Evolutionary conservation across 2,329 filamentous ascomycete genomes (phyloP), one percentile per base, ranked within the genome.

Genomic region (Epichloe aotearoae): DNA sequence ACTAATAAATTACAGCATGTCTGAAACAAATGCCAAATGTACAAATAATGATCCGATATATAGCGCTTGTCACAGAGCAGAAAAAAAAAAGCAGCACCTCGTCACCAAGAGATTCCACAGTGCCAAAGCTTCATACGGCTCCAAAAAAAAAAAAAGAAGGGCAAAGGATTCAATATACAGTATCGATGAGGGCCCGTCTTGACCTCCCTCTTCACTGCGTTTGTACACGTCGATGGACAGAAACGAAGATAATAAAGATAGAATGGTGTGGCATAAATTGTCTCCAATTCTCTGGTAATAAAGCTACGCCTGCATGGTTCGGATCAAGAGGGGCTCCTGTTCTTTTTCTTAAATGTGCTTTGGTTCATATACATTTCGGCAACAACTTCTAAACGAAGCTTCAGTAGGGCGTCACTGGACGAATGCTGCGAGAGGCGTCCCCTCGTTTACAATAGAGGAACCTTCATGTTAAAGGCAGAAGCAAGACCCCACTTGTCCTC

Each of bases 401-500:
- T 34, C 3, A 30, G 5, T 20, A 3, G 36, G 19, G n/a, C 34
- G 34, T 46, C 34, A 11, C 7, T 15, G 30, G 44, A n/a, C 44
- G 5, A n/a, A 5, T 23, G 3, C 44, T 19, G n/a, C 44, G 10
- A 23, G 4, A 23, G 15, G 15, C 44, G n/a, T 26, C 38, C 5
- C 8, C 30, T 36, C n/a, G n/a, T 40, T 37, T 43, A 46, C 26
- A n/a, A 43, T 2, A 39, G 20, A 23, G 10, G 3, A 14, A 36
- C 3, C 6, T 15, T 26, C 34, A 47, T 19, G 26, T 15, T 30
- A n/a, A 60, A 60, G 15, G 43, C 26, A 11, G 20, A 20, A 20
- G 20, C 20, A n/a, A 61, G 82, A 56, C 89, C 88, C 79, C 88
- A 96, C 75, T 76, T 74, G 71, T 83, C 80, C 82, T 96, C 90